Base-by-base conservation (phyloP, 805 yeast species). In the Sugiyamaella lignohabitans region DNA sequence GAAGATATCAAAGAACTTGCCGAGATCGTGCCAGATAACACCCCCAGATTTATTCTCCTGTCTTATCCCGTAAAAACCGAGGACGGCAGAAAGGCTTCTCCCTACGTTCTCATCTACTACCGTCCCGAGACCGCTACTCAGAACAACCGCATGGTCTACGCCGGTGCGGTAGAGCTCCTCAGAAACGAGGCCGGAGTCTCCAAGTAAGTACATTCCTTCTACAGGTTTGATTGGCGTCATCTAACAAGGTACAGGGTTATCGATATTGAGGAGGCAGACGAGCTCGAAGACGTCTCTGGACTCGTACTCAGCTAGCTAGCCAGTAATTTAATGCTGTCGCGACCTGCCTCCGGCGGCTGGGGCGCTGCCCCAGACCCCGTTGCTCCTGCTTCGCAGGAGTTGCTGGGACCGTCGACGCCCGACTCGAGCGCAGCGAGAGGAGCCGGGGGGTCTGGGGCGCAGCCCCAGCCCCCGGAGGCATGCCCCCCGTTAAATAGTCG, bases 101-200 rank as follows among this genome's bases (percentile, higher is more conserved):
- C 96, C 2, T 73, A 84, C 51, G 86, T 88, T 1, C 64, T 89
- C 61, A 56, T 89, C n/a, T 89, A 87, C 63, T 89, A 89, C 81
- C 75, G 86, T 50, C 97, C 97, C 2, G 82, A 82, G 21, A 87
- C 95, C 0, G 73, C 87, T n/a, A 82, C 85, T 16, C 91, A 83
- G 60, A 85, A 84, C 46, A 71, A 76, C 59, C 80, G 83, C 63
- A 89, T 88, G 97, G 66, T 86, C 42, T 88, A 87, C 57, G 97
- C 96, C 0, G 95, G 93, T 3, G 94, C 95, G 1, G 76, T 86
- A 19, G 96, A 89, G 61, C 66, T 82, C 53, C 74, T 89, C 48
- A 74, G 91, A 63, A 80, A 77, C 42, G 81, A 82, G 54, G 82
- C 89, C n/a, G 87, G 87, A 16, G 87, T 86, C n/a, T 49, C 61